These are phyloP conservation scores for Neoconidiobolus thromboides DNA, from an alignment of 371 early-diverging fungal genomes.

Conservation along the genomic window DNA sequence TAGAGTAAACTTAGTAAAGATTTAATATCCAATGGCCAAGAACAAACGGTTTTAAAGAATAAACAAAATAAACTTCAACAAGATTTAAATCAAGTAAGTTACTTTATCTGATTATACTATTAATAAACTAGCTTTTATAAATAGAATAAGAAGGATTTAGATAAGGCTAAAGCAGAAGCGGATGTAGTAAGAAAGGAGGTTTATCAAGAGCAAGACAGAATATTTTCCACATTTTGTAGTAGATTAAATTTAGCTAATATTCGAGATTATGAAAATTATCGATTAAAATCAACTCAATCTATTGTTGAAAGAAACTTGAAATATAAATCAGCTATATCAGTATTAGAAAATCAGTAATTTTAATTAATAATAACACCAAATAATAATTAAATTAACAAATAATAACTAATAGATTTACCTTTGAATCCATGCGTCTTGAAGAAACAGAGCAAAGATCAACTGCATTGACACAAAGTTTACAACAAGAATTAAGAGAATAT, in stretches of 20 bases:
- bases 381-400: neutral
- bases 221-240: constrained; percentile 63
- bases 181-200: neutral
- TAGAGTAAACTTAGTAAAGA: too few species aligned
- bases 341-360: constrained; percentile 40
- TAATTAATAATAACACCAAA: neutral
- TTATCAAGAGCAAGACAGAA: constrained; percentile 20
- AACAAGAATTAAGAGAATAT: too few species aligned
- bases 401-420: constrained; percentile 18
- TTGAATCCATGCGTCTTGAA: constrained; percentile 54
- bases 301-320: constrained; percentile 45
- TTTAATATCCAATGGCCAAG: too few species aligned
- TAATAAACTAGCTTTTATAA: too few species aligned
- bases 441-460: constrained; percentile 16
- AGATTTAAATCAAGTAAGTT: too few species aligned
- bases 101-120: too few species aligned
- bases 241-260: constrained; percentile 46
- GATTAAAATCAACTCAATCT: constrained; percentile 45
- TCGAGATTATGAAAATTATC: constrained; percentile 66
- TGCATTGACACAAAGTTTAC: too few species aligned
- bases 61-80: too few species aligned
- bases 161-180: neutral
- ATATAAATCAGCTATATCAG: constrained; percentile 51
- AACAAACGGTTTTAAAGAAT: too few species aligned
- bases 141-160: neutral